These are phyloP conservation scores for Cyclospora cayetanensis DNA, from an alignment of 169 alveolate species.

Conservation along the genomic window DNA sequence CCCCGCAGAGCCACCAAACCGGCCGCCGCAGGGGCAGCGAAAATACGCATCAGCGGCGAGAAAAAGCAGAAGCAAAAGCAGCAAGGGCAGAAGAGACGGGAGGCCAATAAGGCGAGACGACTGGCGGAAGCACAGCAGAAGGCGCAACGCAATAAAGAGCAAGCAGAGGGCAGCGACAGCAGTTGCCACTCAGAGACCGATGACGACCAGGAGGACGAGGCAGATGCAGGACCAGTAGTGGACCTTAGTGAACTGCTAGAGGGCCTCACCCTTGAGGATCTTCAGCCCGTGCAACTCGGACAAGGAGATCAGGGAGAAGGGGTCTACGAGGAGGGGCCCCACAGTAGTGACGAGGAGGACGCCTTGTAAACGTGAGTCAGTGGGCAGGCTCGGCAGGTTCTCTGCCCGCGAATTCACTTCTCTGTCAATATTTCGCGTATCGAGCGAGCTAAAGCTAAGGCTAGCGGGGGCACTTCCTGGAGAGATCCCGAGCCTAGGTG, in stretches of 20 bases:
- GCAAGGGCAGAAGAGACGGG: neutral
- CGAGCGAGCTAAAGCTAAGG: too few species aligned
- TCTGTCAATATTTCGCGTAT: too few species aligned
- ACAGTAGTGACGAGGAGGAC: neutral
- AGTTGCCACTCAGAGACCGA: neutral
- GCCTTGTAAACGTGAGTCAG: neutral
- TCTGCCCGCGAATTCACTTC: too few species aligned
- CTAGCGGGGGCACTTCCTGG: too few species aligned
- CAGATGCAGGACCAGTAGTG: neutral
- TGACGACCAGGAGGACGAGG: neutral
- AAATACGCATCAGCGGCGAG: neutral
- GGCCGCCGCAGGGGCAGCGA: neutral
- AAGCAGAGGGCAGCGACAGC: neutral
- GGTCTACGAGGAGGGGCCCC: neutral
- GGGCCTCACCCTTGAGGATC: constrained; percentile 64
- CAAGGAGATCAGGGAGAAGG: neutral
- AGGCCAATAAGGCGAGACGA: neutral
- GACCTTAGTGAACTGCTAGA: constrained; percentile 58
- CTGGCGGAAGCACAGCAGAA: neutral
- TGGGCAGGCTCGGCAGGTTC: neutral
- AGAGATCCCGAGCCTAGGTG: too few species aligned
- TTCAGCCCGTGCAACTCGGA: neutral
- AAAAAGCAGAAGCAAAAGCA: neutral
- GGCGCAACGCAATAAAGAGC: neutral
- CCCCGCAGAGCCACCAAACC: neutral